Base-by-base conservation (phyloP, 2,329 filamentous ascomycete genomes). In the Curvularia sp. region DNA sequence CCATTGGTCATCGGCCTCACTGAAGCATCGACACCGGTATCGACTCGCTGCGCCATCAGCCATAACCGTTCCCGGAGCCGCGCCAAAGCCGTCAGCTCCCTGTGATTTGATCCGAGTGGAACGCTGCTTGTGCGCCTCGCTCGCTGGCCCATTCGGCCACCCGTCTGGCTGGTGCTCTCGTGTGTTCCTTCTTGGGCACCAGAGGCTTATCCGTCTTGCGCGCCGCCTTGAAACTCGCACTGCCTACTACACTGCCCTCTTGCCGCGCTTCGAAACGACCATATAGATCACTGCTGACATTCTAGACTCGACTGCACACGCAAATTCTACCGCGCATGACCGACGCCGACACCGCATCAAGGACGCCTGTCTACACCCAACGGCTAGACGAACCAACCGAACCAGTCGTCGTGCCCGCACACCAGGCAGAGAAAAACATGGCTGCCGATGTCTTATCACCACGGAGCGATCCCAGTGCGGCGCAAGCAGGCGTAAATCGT, bases 391-490 rank as follows among this genome's bases (percentile, higher is more conserved):
- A 68, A 56, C 73, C 70, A 50, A 60, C 67, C 49, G 69, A 75
- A 62, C 70, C 70, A 42, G 67, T 69, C 53, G 65, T 63, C 46
- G 65, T 67, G 53, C 66, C 63, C 57, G 65, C 61, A 57, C 66
- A 64, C 36, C 60, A 68, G 46, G 58, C 50, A 53, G 54, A 65
- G 28, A 56, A 68, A 50, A 65, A 61, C 59, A 78, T 78, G 76
- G 76, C 75, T 27, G 75, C 75, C 62, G 72, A 77, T 55, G 72
- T 78, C 25, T 63, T 76, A 57, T 76, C 75, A 7, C 74, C 72
- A 34, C 61, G 73, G 39, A 74, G 69, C 56, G 70, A 75, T 53
- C 66, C 75, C 25, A 64, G 60, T 50, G 39, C 69, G 43, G 60
- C 67, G 57, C 70, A 75, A 36, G 61, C 71, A 25, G 76, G 72